Percentiles rank a stretch among this genome's conserved stretches.
These are phyloP conservation scores for Citrus glauca DNA, from an alignment of 345 rosid species.

Conservation along the genomic window DNA sequence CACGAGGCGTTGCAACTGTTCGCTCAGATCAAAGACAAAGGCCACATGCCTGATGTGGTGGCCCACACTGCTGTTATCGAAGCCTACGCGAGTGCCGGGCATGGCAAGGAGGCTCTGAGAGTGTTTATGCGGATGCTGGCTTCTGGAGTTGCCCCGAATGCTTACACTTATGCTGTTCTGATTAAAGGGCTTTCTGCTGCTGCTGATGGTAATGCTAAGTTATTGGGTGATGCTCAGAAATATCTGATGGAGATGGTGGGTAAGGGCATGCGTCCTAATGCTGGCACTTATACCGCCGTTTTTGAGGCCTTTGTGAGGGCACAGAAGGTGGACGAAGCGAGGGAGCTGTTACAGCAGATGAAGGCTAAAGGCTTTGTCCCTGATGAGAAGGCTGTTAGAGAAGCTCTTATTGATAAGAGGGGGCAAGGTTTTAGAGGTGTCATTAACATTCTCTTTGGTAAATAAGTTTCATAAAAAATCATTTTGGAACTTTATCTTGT, in stretches of 20 bases:
- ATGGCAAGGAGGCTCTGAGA: constrained; percentile 54
- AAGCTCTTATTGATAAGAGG: constrained; percentile 36
- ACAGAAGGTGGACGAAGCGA: constrained; percentile 46
- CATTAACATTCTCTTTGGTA: constrained; percentile 46
- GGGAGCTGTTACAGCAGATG: constrained; percentile 41
- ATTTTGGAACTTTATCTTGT: neutral
- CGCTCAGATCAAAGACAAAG: constrained; percentile 58
- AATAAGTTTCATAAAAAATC: constrained; percentile 4
- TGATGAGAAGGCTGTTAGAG: constrained; percentile 51
- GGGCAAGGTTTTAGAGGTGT: constrained; percentile 40
- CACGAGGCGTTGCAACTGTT: constrained; percentile 78
- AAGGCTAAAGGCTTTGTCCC: constrained; percentile 46
- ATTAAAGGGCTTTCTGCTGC: constrained; percentile 56
- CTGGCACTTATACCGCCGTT: constrained; percentile 43
- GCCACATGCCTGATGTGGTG: constrained; percentile 70
- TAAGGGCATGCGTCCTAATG: constrained; percentile 57
- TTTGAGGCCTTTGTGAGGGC: constrained; percentile 51
- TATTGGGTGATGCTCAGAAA: constrained; percentile 39
- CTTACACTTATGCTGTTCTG: constrained; percentile 61
- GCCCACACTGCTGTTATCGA: constrained; percentile 71
- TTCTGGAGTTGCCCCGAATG: constrained; percentile 66
- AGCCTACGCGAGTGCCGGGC: constrained; percentile 70
- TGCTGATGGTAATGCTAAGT: constrained; percentile 16
- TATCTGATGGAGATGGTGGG: constrained; percentile 61
- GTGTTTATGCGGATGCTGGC: constrained; percentile 65